Base-by-base conservation (phyloP, 768 basidiomycete genomes). In the Cubamyces lactineus region DNA sequence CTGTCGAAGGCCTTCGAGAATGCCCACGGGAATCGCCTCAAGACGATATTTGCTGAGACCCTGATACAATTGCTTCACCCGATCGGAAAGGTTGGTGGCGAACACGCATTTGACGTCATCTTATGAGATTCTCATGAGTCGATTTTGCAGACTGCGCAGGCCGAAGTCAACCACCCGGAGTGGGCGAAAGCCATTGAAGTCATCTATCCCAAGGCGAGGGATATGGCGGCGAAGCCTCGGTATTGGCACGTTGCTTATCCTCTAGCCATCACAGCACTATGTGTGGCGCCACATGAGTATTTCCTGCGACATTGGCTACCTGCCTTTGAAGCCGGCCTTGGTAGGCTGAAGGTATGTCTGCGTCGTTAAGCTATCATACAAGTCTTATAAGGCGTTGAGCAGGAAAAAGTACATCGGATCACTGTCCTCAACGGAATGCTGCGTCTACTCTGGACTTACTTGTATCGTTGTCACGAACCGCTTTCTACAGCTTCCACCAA, bases 151-250 rank as follows among this genome's bases (percentile, higher is more conserved):
- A 96, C 90, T 41, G 96, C 93, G 0, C 94, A 95, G 76, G 95
- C 93, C 6, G 95, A 98, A 76, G 94, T 96, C 51, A 97, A 97
- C 68, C 90, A 96, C 73, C 95, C 95, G 0, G 82, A 91, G 66
- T 98, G 95, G 95, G 92, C 89, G 5, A 94, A 92, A 71, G 94
- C 95, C 0, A 90, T 95, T 30, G 89, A 94, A 71, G 78, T 82
- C 13, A 92, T 96, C 38, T 87, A 86, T 71, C 89, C 90, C 2
- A 92, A 89, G 70, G 90, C 91, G 2, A 82, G 84, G 63, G 91
- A 92, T 57, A 89, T 95, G 88, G 87, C 91, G 79, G 77, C 81
- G 41, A 96, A 96, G 73, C 91, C 89, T 9, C 85, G 93, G 19
- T 97, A 97, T 73, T 96, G 95, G 94, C 80, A 82, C 47, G 84